Evolutionary conservation across 805 yeast species (phyloP).

Genomic region (Debaryomyces prosopidis): DNA sequence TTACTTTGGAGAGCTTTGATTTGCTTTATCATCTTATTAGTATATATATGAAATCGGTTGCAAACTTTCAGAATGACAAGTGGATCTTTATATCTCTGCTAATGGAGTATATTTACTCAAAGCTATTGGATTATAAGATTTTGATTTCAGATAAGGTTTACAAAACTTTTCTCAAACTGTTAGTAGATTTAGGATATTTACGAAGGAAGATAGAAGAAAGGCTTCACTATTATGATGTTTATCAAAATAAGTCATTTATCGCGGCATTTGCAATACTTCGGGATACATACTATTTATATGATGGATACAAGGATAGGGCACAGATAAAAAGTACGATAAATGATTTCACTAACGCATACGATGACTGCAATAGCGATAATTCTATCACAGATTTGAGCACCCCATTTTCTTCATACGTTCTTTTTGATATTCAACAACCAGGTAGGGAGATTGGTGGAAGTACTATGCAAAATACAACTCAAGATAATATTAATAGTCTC

Average conservation of each 20-base stretch:
- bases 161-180: conserved; percentile 23
- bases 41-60: conserved; percentile 26
- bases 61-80: conserved; percentile 17
- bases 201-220: conserved; percentile 5
- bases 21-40: conserved; percentile 29
- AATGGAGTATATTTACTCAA: conserved; percentile 17
- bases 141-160: conserved; percentile 18
- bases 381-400: background rate
- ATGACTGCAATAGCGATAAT: background rate
- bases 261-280: conserved; percentile 15
- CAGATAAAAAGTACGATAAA: conserved; percentile 8
- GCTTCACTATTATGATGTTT: conserved; percentile 2
- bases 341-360: background rate
- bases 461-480: background rate
- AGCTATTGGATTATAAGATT: conserved; percentile 19
- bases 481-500: background rate
- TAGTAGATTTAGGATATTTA: conserved; percentile 16
- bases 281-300: conserved; percentile 21
- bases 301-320: conserved; percentile 35
- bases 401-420: conserved; percentile 5
- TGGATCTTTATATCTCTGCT: conserved; percentile 32
- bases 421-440: conserved; percentile 7
- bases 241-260: conserved; percentile 5
- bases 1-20: conserved; percentile 15
- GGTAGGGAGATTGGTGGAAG: conserved; percentile 1